Base-by-base conservation (phyloP, 768 basidiomycete genomes). In the Tulasnella sp. region DNA sequence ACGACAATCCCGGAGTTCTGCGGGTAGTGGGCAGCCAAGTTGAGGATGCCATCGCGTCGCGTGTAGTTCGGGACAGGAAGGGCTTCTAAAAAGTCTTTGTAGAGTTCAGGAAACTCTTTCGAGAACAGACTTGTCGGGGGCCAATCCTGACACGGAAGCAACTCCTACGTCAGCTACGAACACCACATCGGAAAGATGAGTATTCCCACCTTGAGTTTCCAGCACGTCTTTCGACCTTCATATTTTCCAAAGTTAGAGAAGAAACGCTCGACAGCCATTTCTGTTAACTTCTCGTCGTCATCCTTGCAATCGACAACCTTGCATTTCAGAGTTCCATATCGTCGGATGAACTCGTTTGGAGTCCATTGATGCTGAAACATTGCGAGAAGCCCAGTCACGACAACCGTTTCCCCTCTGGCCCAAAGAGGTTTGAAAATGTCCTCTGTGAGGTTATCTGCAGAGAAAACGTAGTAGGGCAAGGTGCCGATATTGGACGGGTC, bases 51-150 rank as follows among this genome's bases (percentile, higher is more conserved):
- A 77, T 98, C 94, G 39, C 91, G 87, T 67, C 94, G 84, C n/a
- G 94, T 92, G 79, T 91, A 95, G 78, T 90, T 89, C 1, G 94
- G 94, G 0, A 94, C 89, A 0, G 95, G 95, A 0, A 97, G 88
- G 3, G 89, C 89, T 17, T 85, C 80, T 74, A 85, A 87, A 78
- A 96, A 97, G 78, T 97, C 95, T 39, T 90, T 86, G 77, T 87
- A 98, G 12, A 97, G 82, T 68, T 90, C 89, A 0, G 95, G 95
- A 78, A 94, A 94, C 1, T 87, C 86, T 2, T 84, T 83, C 77
- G 88, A 89, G 81, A 98, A 96, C 75, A 96, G 94, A 2, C 87
- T 85, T 9, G 90, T 89, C 0, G 92, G 87, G 3, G 95, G 95
- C 95, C 95, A 98, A 80, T 98, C 95, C 89, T 95, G n/a, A 75